Evolutionary conservation across 805 yeast species (phyloP), one percentile per base, ranked within the genome.

Genomic region (Cephaloascus albidus): DNA sequence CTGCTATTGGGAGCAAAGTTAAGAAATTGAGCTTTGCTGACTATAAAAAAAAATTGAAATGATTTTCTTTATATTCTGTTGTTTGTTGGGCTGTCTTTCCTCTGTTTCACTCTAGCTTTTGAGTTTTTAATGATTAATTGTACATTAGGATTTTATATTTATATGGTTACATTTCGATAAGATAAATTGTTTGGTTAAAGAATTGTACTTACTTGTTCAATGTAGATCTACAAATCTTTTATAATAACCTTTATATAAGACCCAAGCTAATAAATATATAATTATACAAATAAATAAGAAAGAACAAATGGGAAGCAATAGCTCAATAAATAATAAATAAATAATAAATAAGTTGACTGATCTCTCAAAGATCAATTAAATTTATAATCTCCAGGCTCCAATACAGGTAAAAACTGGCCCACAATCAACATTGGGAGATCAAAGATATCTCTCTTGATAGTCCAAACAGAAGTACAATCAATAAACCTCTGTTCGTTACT

Each of bases 401-500:
- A 58, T 2, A 82, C 72, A 1, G 93, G 93, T 34, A 84, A 54
- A 50, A 84, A 82, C 52, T 85, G 90, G 0, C 95, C 95, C 35
- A 84, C 81, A 16, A 85, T 77, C 51, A 85, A 63, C 85, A 85
- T 78, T 5, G 95, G 94, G 36, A 85, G 76, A 57, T 84, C 90
- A 59, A 84, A 85, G 36, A 81, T 76, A 59, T 85, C 95, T 47
- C 93, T 64, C 47, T 83, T 83, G 14, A 85, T 86, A 0, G 95
- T 85, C 88, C 93, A 83, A 14, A 85, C 85, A 33, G 86, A 78
- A 32, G 88, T 80, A 49, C 88, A 84, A 43, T 76, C 76, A 18
- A 80, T 70, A 40, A 40, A 61, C 14, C 53, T 63, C 10, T 23
- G 10, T 34, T 40, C 14, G 39, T 38, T 12, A 23, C 28, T 23